Evolutionary conservation across 495 filamentous ascomycete genomes (phyloP), one percentile per base, ranked within the genome.

Genomic region (Daldinia bambusicola): DNA sequence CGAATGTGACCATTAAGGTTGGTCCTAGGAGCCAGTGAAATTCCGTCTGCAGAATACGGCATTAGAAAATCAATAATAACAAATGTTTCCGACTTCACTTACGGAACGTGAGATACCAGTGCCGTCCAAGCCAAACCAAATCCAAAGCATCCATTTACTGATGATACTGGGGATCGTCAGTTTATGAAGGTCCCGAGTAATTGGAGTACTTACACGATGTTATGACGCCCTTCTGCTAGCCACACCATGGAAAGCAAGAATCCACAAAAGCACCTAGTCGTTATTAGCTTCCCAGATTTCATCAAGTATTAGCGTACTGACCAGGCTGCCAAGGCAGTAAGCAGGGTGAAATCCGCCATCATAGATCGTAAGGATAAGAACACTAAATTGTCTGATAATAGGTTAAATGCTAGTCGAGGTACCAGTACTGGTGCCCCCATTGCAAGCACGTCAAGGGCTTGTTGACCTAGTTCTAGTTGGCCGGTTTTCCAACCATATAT

Each of bases 71-170:
- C 22, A 14, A 16, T 6, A 10, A 63, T 22, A n/a, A 9, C 9
- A 50, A 48, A 55, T 0, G 34, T 20, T 14, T 14, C 14, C n/a
- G 55, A 26, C 0, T 4, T 36, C 38, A 72, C 80, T 32, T 64
- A 84, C 84, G 12, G 90, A 90, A 68, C 84, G 78, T 66, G 89
- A 83, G 36, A 93, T 89, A 4, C 90, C 90, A 1, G 89, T 91
- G 8, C 90, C 90, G 63, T 92, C 90, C 12, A 93, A 82, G 0
- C 90, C 90, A 67, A 93, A 93, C 90, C 90, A 93, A 61, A 93
- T 90, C 84, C 89, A 92, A 0, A 93, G 83, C 90, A 93, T 92
- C 90, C 90, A 93, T 75, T 91, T 92, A 43, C 86, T 84, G 61
- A 93, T 91, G 1, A 85, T 90, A 20, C 87, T 81, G 57, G 40